These are phyloP conservation scores for Pneumocystis canis DNA, from an alignment of 1,139 yeast genomes.

Conservation along the genomic window DNA sequence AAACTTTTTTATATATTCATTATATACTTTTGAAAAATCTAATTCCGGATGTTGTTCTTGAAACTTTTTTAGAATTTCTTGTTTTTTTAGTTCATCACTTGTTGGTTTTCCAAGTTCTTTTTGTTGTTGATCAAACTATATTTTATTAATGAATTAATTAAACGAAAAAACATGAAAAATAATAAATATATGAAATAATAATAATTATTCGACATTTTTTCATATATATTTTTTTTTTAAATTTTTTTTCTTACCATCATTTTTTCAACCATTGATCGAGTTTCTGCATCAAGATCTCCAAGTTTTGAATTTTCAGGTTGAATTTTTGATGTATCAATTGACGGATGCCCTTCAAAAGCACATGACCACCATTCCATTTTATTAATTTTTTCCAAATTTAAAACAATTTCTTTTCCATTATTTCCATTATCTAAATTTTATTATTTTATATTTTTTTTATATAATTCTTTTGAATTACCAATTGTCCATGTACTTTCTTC, in stretches of 20 bases:
- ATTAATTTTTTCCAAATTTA: constrained; percentile 29
- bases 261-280: constrained; percentile 33
- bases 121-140: constrained; percentile 28
- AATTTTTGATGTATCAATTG: constrained; percentile 29
- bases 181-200: not conserved
- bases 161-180: no score
- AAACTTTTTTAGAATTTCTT: constrained; percentile 26
- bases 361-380: constrained; percentile 35
- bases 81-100: constrained; percentile 27
- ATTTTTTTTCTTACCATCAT: constrained; percentile 27
- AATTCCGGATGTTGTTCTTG: constrained; percentile 32
- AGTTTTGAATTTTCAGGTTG: constrained; percentile 30
- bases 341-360: constrained; percentile 30
- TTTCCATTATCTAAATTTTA: constrained; percentile 18
- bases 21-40: constrained; percentile 22
- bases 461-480: not conserved
- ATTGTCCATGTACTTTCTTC: constrained; percentile 30
- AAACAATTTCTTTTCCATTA: constrained; percentile 26
- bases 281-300: constrained; percentile 31
- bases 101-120: constrained; percentile 28
- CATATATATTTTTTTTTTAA: no score
- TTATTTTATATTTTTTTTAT: no score
- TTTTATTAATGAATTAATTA: not conserved
- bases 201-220: not conserved
- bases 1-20: not conserved